Evolutionary conservation across 2,329 filamentous ascomycete species (phyloP).

Genomic region (Gremmenia infestans): DNA sequence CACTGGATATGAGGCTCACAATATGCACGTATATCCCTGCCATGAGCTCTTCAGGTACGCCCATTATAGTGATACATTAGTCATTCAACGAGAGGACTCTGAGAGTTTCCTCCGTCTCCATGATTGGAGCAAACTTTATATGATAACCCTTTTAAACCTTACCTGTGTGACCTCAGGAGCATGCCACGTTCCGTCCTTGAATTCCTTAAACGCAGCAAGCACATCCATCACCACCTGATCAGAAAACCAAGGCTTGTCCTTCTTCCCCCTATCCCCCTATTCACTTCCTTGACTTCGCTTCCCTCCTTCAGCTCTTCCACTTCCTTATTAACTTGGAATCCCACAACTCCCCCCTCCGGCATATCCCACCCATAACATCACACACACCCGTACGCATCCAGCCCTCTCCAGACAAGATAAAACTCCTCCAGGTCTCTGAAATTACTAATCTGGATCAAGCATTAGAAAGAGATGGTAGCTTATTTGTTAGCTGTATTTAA

Average conservation of each 20-base stretch:
- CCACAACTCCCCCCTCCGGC: neutral
- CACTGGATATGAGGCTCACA: no score
- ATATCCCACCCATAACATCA: neutral
- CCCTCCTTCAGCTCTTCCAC: neutral
- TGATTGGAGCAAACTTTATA: neutral
- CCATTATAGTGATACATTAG: no score
- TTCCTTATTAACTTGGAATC: neutral
- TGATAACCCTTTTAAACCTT: neutral
- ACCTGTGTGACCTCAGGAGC: neutral
- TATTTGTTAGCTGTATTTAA: no score
- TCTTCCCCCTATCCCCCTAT: neutral
- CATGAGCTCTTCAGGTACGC: no score
- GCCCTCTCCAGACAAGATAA: neutral
- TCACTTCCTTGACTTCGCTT: neutral
- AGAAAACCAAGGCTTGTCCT: neutral
- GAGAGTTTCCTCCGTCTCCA: no score
- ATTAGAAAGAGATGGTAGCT: no score
- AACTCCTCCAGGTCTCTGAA: neutral
- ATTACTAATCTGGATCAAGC: neutral
- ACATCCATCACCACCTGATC: neutral
- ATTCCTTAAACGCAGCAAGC: neutral
- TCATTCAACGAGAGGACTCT: no score
- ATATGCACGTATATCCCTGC: no score
- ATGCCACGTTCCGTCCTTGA: neutral
- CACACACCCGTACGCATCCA: neutral